Percentiles rank a stretch among this genome's conserved stretches.
phyloP scores from a whole-genome alignment of 208 protist genomes.

The Leishmania tropica region DNA sequence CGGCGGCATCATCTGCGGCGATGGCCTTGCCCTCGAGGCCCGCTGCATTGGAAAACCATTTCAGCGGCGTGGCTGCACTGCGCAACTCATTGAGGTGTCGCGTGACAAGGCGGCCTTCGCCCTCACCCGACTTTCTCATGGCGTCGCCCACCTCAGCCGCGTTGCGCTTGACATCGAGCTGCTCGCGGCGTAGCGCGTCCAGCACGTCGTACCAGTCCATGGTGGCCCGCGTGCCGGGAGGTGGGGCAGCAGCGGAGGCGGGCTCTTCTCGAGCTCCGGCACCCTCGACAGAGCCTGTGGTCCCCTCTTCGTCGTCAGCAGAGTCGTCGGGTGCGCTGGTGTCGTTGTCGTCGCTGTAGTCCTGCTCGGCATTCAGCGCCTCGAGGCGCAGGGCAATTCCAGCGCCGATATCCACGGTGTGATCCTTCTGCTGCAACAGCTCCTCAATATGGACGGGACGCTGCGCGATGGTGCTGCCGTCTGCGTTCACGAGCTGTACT shows the following conservation, averaged over 20 bases:
- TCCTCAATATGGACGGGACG: constrained; percentile 79
- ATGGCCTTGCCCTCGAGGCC: constrained; percentile 19
- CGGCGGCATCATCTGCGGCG: background rate
- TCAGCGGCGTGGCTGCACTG: constrained; percentile 39
- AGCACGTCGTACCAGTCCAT: constrained; percentile 68
- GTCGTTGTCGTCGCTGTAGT: constrained; percentile 50
- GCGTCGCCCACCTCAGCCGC: constrained; percentile 7
- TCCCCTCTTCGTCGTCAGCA: constrained; percentile 3
- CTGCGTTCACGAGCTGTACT: constrained; percentile 64
- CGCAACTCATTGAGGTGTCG: constrained; percentile 3
- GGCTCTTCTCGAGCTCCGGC: background rate
- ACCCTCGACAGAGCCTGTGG: background rate
- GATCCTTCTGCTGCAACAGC: constrained; percentile 49
- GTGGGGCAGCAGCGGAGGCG: constrained; percentile 1
- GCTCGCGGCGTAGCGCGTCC: constrained; percentile 53
- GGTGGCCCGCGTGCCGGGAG: constrained; percentile 33
- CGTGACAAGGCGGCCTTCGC: constrained; percentile 27
- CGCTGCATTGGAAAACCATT: constrained; percentile 24
- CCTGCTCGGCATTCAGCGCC: constrained; percentile 46
- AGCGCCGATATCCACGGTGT: constrained; percentile 55
- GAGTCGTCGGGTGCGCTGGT: constrained; percentile 15
- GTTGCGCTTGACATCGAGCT: constrained; percentile 25
- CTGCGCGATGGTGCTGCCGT: constrained; percentile 51
- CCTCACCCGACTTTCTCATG: constrained; percentile 1
- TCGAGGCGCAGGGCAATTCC: constrained; percentile 77